Evolutionary conservation across 192 early-diverging fungal species (phyloP), one percentile per base, ranked within the genome.

Genomic region (Podila minutissima): DNA sequence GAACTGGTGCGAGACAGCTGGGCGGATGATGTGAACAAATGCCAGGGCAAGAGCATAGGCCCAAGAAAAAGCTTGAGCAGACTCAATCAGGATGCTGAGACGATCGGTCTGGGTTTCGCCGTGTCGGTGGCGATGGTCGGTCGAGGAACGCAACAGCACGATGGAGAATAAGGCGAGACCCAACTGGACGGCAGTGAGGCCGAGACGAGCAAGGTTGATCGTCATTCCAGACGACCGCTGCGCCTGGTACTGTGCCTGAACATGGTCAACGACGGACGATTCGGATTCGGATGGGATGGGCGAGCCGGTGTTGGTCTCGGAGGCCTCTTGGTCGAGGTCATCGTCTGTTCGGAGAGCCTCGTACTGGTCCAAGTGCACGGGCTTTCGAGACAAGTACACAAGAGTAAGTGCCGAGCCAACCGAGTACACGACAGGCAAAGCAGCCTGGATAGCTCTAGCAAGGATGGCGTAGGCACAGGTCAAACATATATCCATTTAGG

Each of bases 331-430:
- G 53, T 24, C 53, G n/a, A 24, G 53, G 9, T 55, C 53, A 55
- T 55, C 53, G 19, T 55, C 53, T 5, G 53, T 22, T 20, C 24
- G 20, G 10, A 61, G 5, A 1, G 28, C 59, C 1, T 61, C 59
- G 48, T 81, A 73, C 28, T 73, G 77, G 59, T 81, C 77, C 66
- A 81, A 35, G 57, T 73, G 70, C 1, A 81, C 71, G 29, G 77
- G 77, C n/a, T 69, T 81, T 46, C 64, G 66, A 9, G 67, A 81
- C 11, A 81, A 62, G 62, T 81, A 35, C 35, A 69, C 62, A 33
- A 81, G 67, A 22, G 63, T 69, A 37, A 64, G 38, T 7, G 62
- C 66, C 62, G 77, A 81, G 7, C 66, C 48, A 3, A 59, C 4
- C 5, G 71, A 72, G 41, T 69, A 81, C 26, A 66, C 77, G 41